phyloP scores from a whole-genome alignment of 768 basidiomycete species.

The Fistulinella prunicolor region DNA sequence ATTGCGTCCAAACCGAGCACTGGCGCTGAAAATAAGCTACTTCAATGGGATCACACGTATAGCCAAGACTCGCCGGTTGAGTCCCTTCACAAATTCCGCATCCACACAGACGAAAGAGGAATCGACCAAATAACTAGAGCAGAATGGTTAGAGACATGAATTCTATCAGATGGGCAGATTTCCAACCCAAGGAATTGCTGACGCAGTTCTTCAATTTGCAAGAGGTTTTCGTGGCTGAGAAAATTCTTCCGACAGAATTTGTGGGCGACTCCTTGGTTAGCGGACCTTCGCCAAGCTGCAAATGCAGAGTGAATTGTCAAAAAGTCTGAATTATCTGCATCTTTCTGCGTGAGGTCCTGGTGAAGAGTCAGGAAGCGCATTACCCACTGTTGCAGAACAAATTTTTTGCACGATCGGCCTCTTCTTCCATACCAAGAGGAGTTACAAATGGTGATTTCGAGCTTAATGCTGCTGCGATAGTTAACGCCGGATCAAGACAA shows the following conservation, averaged over 20 bases:
- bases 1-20: slow-evolving; percentile 72
- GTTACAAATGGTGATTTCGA: slow-evolving; percentile 92
- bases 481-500: slow-evolving; percentile 94
- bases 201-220: slow-evolving; percentile 94
- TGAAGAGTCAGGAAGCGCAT: not conserved
- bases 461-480: slow-evolving; percentile 89
- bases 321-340: slow-evolving; percentile 89
- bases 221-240: slow-evolving; percentile 87
- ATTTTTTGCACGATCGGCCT: slow-evolving; percentile 81
- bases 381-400: slow-evolving; percentile 71
- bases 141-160: slow-evolving; percentile 2
- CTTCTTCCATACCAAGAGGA: slow-evolving; percentile 82
- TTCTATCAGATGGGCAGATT: not conserved
- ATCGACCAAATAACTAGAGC: slow-evolving; percentile 77
- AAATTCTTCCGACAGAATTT: slow-evolving; percentile 81
- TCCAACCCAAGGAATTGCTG: slow-evolving; percentile 79
- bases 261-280: slow-evolving; percentile 57
- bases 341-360: slow-evolving; percentile 1
- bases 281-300: slow-evolving; percentile 75
- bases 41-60: not conserved
- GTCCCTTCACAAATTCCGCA: slow-evolving; percentile 58
- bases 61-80: slow-evolving; percentile 52
- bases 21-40: slow-evolving; percentile 28
- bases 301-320: slow-evolving; percentile 91
- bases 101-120: slow-evolving; percentile 79